A percentile compares a stretch with the other conserved stretches of the same genome.
Evolutionary conservation across 768 basidiomycete genomes (phyloP).

Genomic region (Mycena rosella): DNA sequence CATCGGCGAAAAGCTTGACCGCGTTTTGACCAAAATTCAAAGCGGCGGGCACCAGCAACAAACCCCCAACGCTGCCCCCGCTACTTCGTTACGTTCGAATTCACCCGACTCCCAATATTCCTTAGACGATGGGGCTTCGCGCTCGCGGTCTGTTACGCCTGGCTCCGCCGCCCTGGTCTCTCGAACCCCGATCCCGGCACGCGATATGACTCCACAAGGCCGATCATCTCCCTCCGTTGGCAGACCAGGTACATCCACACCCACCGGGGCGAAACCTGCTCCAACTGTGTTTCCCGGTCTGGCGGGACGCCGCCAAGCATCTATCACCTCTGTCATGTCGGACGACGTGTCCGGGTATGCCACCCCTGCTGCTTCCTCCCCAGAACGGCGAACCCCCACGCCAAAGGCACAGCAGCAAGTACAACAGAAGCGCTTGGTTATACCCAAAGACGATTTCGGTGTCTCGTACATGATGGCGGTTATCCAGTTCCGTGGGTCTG

Average conservation of each 20-base stretch:
- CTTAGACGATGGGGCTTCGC: conserved; percentile 52
- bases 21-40: conserved; percentile 82
- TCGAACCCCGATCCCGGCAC: conserved; percentile 45
- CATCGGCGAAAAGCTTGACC: conserved; percentile 76
- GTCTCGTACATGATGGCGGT: conserved; percentile 88
- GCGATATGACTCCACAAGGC: conserved; percentile 25
- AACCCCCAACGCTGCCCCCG: neutral
- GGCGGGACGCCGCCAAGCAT: conserved; percentile 67
- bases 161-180: conserved; percentile 50
- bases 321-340: conserved; percentile 82
- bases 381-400: conserved; percentile 41
- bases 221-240: conserved; percentile 34
- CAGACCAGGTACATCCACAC: conserved; percentile 52
- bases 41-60: conserved; percentile 53
- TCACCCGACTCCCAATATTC: conserved; percentile 73
- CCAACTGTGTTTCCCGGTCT: conserved; percentile 22
- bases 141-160: conserved; percentile 60
- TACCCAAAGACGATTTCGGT: conserved; percentile 89
- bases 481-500: conserved; percentile 76
- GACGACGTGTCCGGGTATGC: conserved; percentile 65
- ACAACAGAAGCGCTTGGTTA: conserved; percentile 56
- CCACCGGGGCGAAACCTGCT: conserved; percentile 46
- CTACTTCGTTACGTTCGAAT: conserved; percentile 48
- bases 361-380: conserved; percentile 50
- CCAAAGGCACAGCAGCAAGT: conserved; percentile 50